Base-by-base conservation (phyloP, 2,329 filamentous ascomycete species). In the Talaromyces sp. region DNA sequence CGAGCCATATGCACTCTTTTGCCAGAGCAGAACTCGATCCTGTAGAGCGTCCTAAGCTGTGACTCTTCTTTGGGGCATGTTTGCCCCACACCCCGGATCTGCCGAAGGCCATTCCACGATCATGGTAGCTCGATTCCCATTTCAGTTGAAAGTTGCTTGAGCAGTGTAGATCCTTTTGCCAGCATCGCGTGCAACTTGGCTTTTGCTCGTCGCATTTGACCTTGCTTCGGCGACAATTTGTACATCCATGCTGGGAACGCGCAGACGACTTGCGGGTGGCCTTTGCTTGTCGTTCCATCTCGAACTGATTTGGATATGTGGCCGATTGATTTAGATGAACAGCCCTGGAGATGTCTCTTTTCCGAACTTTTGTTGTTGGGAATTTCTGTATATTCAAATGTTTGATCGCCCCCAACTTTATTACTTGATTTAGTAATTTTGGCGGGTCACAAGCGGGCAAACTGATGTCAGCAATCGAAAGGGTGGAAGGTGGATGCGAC, bases 141-240 rank as follows among this genome's bases (percentile, higher is more conserved):
- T 43, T 43, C n/a, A 43, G 22, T 43, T 43, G 40, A 27, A 43
- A 20, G 13, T 11, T 24, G 10, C 24, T 43, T 27, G 40, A 43
- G 13, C 40, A 52, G 7, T 36, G 50, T 20, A 52, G 44, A 16
- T 48, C 45, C 17, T 52, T 52, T 16, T 52, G 44, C 50, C 50
- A 52, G 22, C 50, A 52, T 11, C 50, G 32, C 13, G 50, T 52
- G 32, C 50, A 52, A 29, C 6, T 33, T 30, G 50, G 50, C 45
- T 49, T 52, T 44, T 43, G 37, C 50, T 52, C 44, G 39, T 52
- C 50, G 17, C 50, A 52, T 48, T 52, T 52, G 29, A 52, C 50
- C 22, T 48, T 52, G 44, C 50, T 48, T 30, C 39, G 44, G 32
- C 50, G 50, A 17, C 50, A 52, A 24, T 48, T 48, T 37, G 44